Evolutionary conservation across 192 early-diverging fungal species (phyloP), one percentile per base, ranked within the genome.

Genomic region (Gaertneriomyces sp.): DNA sequence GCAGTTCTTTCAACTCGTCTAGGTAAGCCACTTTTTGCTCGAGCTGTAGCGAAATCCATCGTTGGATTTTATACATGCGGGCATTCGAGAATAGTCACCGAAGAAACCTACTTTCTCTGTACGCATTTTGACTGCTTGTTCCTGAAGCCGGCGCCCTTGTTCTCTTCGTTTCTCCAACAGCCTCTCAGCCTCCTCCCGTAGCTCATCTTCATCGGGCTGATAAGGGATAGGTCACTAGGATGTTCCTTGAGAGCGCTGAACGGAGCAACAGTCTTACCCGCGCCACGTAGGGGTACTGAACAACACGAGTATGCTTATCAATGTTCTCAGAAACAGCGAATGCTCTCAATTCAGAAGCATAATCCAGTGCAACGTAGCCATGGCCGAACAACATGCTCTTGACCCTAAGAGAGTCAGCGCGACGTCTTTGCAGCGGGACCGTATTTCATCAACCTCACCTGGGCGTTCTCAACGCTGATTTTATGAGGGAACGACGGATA

Each of bases 401-500:
- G 75, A 20, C 42, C 38, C 44, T 33, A 62, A 57, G 8, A 63
- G 61, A 63, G 17, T n/a, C 44, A 60, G 44, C 11, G 42, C 39
- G 5, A 14, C 5, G 39, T 14, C 44, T 14, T 60, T 14, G 5
- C 16, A 16, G 6, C 5, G n/a, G n/a, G 17, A 8, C n/a, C n/a
- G 16, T 25, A 12, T 39, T 52, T 33, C 16, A 46, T 38, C 25
- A 2, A 33, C 6, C 46, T 42, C 74, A 89, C 86, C 72, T 88
- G 81, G 17, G 91, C 84, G 68, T 95, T 90, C 47, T 74, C 76
- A 8, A 81, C 66, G 1, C 89, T 88, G 72, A 95, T 85, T 59
- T 89, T 91, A 69, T 85, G 84, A 0, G 94, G 94, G 53, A 95
- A 93, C 1, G 83, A 87, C 0, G 93, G 88, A 64, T 95, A 96